Evolutionary conservation across 305 asterid species (phyloP), one percentile per base, ranked within the genome.

Genomic region (Euphrasia arctica): DNA sequence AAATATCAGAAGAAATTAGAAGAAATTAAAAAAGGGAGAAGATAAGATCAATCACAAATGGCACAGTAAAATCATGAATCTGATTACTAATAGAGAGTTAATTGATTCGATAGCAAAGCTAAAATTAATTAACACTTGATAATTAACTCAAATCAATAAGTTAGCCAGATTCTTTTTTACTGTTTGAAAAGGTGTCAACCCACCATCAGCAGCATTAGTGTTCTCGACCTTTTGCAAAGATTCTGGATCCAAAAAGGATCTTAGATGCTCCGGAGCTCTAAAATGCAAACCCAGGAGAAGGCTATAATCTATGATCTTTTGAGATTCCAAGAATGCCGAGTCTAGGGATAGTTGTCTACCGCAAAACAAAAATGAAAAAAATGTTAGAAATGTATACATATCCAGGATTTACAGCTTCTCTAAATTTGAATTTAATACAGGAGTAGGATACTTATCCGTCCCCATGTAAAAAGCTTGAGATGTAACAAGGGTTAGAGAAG

Each of bases 261-360:
- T 83, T 41, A 90, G 84, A 86, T 93, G 85, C 73, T 93, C 95
- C 42, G 99, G 99, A 66, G 99, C 99, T 78, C 97, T 79, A 79
- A 93, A 88, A 82, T 93, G 99, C 82, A 90, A 65, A 48, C 99
- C 99, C 77, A 93, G 66, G 49, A 93, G 88, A 78, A 93, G 99
- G 79, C 97, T 90, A 70, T 93, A 90, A 75, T 88, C 99, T 69
- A 90, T 88, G 74, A 93, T 90, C 14, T 74, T 76, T 68, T 85
- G 92, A 82, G 90, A 82, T 78, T 90, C 93, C 72, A 93, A 70
- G 82, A 93, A 93, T 64, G 77, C 73, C 64, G 86, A 75, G 83
- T 93, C 99, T 22, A 86, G 67, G 60, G 80, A 73, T 54, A 93
- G 72, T 80, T 93, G 99, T 78, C 96, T 93, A 85, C 39, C 42